Evolutionary conservation across 306 rosid species (phyloP).

Genomic region (Dalbergia oliveri): DNA sequence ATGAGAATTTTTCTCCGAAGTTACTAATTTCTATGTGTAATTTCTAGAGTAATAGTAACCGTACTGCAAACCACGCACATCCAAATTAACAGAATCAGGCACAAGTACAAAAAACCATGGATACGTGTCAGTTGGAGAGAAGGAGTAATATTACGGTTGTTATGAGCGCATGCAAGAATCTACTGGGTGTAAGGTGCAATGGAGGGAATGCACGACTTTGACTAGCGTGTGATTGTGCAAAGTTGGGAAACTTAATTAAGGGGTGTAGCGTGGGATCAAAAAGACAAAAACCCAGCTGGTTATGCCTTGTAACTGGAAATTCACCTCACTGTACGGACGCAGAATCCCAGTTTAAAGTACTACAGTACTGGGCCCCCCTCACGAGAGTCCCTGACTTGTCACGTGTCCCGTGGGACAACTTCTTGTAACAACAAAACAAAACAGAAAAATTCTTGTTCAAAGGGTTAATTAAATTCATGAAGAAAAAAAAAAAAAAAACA

Average conservation of each 20-base stretch:
- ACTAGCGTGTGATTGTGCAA: conserved; percentile 32
- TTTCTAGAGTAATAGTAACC: neutral
- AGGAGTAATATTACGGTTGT: neutral
- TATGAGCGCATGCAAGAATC: conserved; percentile 34
- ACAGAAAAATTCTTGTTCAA: too few relatives aligned
- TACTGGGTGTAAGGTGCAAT: conserved; percentile 22
- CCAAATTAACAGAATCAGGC: neutral
- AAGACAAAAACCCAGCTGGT: neutral
- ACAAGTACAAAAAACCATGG: neutral
- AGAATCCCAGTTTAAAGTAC: conserved; percentile 27
- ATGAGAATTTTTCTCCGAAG: too few relatives aligned
- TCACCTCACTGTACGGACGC: conserved; percentile 19
- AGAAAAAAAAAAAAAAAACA: too few relatives aligned
- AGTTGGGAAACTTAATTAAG: neutral
- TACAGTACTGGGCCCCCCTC: conserved; percentile 39
- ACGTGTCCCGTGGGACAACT: conserved; percentile 47
- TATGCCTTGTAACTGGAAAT: conserved; percentile 42
- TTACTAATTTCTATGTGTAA: too few relatives aligned
- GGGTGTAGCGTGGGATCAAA: too few relatives aligned
- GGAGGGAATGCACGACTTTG: conserved; percentile 18
- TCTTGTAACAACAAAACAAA: too few relatives aligned
- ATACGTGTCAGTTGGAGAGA: neutral
- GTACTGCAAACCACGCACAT: neutral
- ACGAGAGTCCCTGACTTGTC: conserved; percentile 54
- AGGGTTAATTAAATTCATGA: too few relatives aligned